Base-by-base conservation (phyloP, 2,329 filamentous ascomycete genomes). In the Curvularia lunata region DNA sequence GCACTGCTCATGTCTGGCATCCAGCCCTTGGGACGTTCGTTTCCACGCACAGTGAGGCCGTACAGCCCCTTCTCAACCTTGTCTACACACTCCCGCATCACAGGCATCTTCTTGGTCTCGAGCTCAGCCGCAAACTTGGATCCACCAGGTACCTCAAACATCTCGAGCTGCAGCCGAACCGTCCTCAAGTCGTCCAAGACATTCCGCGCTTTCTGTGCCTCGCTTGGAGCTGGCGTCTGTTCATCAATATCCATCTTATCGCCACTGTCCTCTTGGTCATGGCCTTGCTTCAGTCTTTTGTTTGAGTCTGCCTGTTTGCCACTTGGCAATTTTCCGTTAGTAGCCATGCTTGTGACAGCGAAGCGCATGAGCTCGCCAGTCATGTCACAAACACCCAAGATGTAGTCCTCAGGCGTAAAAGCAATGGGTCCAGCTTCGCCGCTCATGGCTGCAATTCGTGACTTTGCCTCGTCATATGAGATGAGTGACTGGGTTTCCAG, bases 321-420 rank as follows among this genome's bases (percentile, higher is more conserved):
- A 1, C 68, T 69, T n/a, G 81, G 80, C 21, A 84, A 74, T 41
- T 79, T 79, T 13, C 89, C 90, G 7, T 82, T 88, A 5, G 92
- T 90, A 1, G 92, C 92, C 75, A 96, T 90, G 25, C 88, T 87
- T 5, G 93, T 93, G 49, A 97, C 95, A 0, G 92, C 92, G 77
- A 97, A 98, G 28, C 93, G 86, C 95, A 99, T 99, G 81, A 98
- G 83, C 80, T 99, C 95, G 38, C 95, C 95, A 1, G 93, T 93
- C 66, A 98, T 85, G 76, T 99, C 95, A 71, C 97, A 97, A 2
- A 99, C 79, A 8, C 94, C 95, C 62, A 95, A 88, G 56, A 97
- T 79, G 74, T 97, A 98, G 77, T 99, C 95, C 54, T 94, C 87
- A 25, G 88, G 83, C 1, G 90, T 91, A 19, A 97, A 81, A 0